Base-by-base conservation (phyloP, 1,284 basidiomycete genomes). In the Leccinum cinnamomeum region DNA sequence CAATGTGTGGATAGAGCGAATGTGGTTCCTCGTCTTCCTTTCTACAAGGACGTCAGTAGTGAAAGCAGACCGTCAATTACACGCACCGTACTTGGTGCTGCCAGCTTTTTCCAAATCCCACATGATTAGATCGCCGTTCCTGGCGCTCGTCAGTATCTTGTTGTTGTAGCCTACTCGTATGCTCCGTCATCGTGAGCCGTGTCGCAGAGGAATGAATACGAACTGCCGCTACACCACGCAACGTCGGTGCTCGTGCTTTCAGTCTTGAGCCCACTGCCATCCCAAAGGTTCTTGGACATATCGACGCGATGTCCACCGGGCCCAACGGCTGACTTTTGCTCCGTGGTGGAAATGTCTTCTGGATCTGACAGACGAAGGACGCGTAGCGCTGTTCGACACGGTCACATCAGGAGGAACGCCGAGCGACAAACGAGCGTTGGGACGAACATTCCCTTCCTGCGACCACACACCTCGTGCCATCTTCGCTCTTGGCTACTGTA, bases 51-150 rank as follows among this genome's bases (percentile, higher is more conserved):
- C 70, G 64, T 63, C 50, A 64, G 67, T 57, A 57, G 55, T 62
- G 56, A 55, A 61, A 46, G 46, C 33, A 64, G 63, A 58, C 46
- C 5, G 16, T 30, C 46, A 44, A 51, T 18, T 57, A 61, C 56
- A 74, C 79, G 62, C 69, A 94, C 92, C 92, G 65, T 87, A 87
- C 76, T 91, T 94, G 53, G 82, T 82, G 1, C 79, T 72, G 2
- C 88, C 86, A 50, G 82, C 77, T 73, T 88, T 91, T 67, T 88
- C 85, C 23, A 94, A 70, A 73, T 95, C 93, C 87, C 92, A 95
- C 78, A 94, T 83, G 58, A 94, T 87, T 50, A 95, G 82, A 66
- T 94, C 92, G 1, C 93, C 93, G 66, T 91, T 92, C 7, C 89
- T 81, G 4, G 90, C 90, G 64, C 92, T 92, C 1, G 92, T 94